phyloP scores from a whole-genome alignment of 352 stramenopile species.

The Lagenidium giganteum region DNA sequence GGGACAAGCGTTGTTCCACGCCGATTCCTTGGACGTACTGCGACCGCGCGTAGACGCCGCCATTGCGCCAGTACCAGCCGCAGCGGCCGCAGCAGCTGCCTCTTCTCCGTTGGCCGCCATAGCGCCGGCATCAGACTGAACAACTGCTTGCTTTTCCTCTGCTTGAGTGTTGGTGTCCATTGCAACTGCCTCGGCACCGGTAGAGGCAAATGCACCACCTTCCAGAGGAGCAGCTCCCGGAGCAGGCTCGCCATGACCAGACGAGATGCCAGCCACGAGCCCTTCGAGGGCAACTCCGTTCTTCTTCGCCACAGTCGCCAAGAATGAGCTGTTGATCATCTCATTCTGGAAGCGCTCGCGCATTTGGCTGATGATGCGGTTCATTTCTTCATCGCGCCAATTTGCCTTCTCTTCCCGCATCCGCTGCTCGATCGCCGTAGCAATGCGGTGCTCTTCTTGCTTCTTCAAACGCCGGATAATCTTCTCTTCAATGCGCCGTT shows the following conservation, averaged over 20 bases:
- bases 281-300: conserved; percentile 30
- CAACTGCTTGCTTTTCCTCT: no score
- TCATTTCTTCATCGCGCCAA: conserved; percentile 87
- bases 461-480: conserved; percentile 73
- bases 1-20: conserved; percentile 79
- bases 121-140: conserved; percentile 6
- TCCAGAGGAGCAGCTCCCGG: not conserved
- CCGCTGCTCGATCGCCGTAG: conserved; percentile 73
- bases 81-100: conserved; percentile 12
- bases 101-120: conserved; percentile 17
- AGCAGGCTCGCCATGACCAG: conserved; percentile 6
- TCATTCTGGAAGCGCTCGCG: conserved; percentile 80
- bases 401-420: conserved; percentile 84
- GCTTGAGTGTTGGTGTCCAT: no score
- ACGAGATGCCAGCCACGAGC: conserved; percentile 14
- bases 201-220: not conserved
- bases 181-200: no score
- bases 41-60: conserved; percentile 19
- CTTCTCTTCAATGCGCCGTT: conserved; percentile 77
- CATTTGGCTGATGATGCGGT: conserved; percentile 88
- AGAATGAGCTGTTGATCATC: conserved; percentile 63
- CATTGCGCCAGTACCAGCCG: not conserved
- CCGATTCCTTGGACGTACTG: conserved; percentile 67
- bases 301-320: conserved; percentile 59
- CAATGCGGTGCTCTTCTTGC: conserved; percentile 76